Evolutionary conservation across 2,329 filamentous ascomycete species (phyloP).

Genomic region (Colletotrichum melonis): DNA sequence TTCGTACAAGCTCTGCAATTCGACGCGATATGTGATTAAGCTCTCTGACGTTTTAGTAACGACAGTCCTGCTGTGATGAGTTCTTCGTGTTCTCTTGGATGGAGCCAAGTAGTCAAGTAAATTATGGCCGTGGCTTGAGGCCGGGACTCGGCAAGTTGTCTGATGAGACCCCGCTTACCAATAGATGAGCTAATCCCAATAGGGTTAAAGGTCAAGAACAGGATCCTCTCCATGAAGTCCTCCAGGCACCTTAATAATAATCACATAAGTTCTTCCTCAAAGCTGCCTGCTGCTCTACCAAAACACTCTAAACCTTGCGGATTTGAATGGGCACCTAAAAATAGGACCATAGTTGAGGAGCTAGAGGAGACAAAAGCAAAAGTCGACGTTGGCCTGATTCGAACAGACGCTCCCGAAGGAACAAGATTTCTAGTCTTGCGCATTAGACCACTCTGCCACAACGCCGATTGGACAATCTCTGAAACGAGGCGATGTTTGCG

Average conservation of each 20-base stretch:
- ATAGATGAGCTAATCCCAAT: neutral
- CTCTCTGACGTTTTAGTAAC: too few species aligned
- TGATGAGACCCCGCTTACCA: neutral
- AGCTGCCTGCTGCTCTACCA: neutral
- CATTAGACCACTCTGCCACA: constrained; percentile 23
- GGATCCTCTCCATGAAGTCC: neutral
- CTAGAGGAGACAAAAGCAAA: neutral
- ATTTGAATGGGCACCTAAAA: too few species aligned
- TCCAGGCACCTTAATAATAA: too few species aligned
- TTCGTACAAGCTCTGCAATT: neutral
- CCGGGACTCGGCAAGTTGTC: neutral
- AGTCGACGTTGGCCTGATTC: constrained; percentile 20
- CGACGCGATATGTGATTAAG: neutral
- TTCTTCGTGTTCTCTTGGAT: neutral
- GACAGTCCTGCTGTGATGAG: too few species aligned
- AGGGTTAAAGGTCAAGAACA: neutral
- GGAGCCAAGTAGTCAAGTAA: neutral
- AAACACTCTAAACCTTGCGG: neutral
- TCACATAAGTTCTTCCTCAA: neutral
- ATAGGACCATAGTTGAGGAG: rapidly evolving
- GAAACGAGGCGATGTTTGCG: too few species aligned
- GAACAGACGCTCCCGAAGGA: constrained; percentile 22
- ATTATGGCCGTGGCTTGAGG: neutral
- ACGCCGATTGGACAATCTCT: neutral
- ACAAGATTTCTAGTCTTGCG: constrained; percentile 22